These are phyloP conservation scores for Talaromyces sp. DNA, from an alignment of 2,329 filamentous ascomycete species.

Conservation along the genomic window DNA sequence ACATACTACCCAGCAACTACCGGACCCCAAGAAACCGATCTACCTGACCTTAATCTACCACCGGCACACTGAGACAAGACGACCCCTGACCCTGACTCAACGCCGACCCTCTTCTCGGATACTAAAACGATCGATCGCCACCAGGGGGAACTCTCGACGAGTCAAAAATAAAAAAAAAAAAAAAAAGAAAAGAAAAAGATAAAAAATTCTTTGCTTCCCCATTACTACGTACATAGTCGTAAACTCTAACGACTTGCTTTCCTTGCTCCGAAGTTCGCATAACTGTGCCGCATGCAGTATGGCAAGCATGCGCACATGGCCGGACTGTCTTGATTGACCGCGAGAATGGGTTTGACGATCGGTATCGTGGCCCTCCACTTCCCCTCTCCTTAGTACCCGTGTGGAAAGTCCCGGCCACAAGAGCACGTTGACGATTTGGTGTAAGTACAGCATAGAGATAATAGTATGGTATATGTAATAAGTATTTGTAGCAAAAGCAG, in stretches of 20 bases:
- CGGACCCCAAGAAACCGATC: background rate
- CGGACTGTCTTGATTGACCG: background rate
- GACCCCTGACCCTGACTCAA: background rate
- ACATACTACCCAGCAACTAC: background rate
- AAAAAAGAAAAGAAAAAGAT: too few species aligned
- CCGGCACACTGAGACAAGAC: background rate
- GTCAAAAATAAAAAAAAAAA: too few species aligned
- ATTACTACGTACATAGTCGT: too few species aligned
- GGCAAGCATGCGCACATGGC: background rate
- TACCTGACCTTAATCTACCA: background rate
- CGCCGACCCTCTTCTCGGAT: background rate
- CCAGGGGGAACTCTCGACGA: background rate
- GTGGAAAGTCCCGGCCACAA: background rate
- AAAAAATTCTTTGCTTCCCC: background rate
- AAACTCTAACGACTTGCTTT: background rate
- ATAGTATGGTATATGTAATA: slow-evolving; percentile 3
- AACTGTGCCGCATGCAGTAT: background rate
- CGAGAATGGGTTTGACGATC: background rate
- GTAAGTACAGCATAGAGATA: background rate
- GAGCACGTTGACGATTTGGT: background rate
- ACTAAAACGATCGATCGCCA: background rate
- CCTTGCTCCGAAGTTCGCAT: background rate
- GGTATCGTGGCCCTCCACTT: background rate
- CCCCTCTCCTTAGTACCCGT: background rate
- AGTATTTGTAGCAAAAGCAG: background rate